Evolutionary conservation across 1,139 yeast genomes (phyloP), one percentile per base, ranked within the genome.

Genomic region (Yamadazyma oceani): DNA sequence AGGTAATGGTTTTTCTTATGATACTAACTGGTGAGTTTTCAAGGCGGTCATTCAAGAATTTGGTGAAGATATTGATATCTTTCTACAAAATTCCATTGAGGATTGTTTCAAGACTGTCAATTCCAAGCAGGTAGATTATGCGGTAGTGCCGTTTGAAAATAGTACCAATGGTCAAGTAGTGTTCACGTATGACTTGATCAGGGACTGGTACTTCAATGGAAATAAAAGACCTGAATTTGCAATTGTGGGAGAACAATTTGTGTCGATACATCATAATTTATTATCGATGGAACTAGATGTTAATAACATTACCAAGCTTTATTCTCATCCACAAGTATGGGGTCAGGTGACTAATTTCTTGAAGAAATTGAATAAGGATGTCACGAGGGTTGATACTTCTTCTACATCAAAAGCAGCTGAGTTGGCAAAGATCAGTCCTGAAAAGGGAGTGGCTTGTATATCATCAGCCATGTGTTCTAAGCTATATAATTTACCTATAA

Each of bases 251-350:
- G 96, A 88, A 50, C 90, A 86, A 49, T 85, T 78, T 54, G 97
- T 92, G 2, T 64, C 85, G 0, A 86, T 92, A 41, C 84, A 82
- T 42, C 97, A 92, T 62, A 82, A 84, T 55, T 65, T 90, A 36
- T 69, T 89, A 37, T 67, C 82, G 1, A 68, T 73, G 35, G 57
- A 56, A 13, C 35, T 49, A 21, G 67, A 67, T 23, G 50, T 80
- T 1, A 53, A 64, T 1, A 58, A 73, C 13, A 72, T 83, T 37
- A 62, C 63, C 12, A 76, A 73, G 27, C 73, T 92, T 17, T 86
- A 86, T 62, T 85, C 96, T 2, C 98, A 92, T 59, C 97, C 98
- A 3, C 98, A 92, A 57, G 98, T 89, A 0, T 92, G 98, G 98
- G 95, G 97, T 3, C 98, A 92, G 57, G 83, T 87, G 32, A 69